These are phyloP conservation scores for Penicillium sp. DNA, from an alignment of 2,329 filamentous ascomycete species.

Conservation along the genomic window DNA sequence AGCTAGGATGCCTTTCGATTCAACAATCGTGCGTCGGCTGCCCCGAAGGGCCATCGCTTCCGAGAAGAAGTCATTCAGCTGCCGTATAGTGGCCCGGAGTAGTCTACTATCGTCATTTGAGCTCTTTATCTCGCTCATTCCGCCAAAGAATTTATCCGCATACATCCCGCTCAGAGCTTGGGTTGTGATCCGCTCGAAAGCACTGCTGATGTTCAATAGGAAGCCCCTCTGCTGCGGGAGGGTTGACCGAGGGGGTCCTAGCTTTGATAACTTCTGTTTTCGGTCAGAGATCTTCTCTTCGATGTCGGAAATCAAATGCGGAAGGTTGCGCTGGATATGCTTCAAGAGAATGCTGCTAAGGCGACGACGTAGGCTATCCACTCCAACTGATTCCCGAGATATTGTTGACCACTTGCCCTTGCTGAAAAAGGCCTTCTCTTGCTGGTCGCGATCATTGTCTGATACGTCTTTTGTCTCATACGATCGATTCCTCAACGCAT, in stretches of 20 bases:
- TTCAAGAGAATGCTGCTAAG: conserved; percentile 43
- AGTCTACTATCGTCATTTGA: conserved; percentile 28
- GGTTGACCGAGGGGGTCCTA: conserved; percentile 32
- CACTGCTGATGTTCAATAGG: conserved; percentile 41
- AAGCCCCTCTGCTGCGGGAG: conserved; percentile 33
- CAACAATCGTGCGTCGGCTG: not conserved
- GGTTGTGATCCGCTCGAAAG: conserved; percentile 44
- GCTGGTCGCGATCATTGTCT: conserved; percentile 35
- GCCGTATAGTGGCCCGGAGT: conserved; percentile 34
- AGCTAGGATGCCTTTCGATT: not conserved
- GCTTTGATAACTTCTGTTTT: conserved; percentile 28
- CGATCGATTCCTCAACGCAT: conserved; percentile 52
- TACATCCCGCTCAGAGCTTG: conserved; percentile 51
- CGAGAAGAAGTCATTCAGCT: conserved; percentile 35
- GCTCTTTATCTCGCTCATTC: conserved; percentile 1
- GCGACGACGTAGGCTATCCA: conserved; percentile 42
- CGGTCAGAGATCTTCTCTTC: conserved; percentile 41
- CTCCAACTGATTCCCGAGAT: conserved; percentile 33
- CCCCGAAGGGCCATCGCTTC: conserved; percentile 30
- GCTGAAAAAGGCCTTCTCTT: conserved; percentile 42
- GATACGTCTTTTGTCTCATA: conserved; percentile 38
- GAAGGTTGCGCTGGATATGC: conserved; percentile 36
- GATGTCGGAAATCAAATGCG: conserved; percentile 44
- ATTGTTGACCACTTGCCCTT: conserved; percentile 34
- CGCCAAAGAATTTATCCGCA: conserved; percentile 46